Evolutionary conservation across 768 basidiomycete genomes (phyloP), one percentile per base, ranked within the genome.

Genomic region (Suillus spraguei): DNA sequence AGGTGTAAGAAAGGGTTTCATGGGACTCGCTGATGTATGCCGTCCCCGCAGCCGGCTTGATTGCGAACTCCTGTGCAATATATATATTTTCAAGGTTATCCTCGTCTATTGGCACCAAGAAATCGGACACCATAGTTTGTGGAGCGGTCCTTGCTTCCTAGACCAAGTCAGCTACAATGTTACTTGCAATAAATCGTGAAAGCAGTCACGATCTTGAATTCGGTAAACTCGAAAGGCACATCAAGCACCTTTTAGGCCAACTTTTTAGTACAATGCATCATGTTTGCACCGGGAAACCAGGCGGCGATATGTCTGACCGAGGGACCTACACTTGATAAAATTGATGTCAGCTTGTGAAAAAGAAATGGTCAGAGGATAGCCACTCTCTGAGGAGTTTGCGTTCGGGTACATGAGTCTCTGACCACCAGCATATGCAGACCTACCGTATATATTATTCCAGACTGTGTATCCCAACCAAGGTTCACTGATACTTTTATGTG

Each of bases 381-480:
- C 5, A 68, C 63, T 52, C 64, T 69, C 59, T 72, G 68, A n/a
- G 68, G 66, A 9, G 70, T 71, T 63, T 66, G n/a, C n/a, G n/a
- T n/a, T n/a, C n/a, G n/a, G n/a, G n/a, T n/a, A n/a, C n/a, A n/a
- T 59, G 10, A 74, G 22, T 24, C 11, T 16, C 22, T 39, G 5
- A 24, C 22, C 36, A 39, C 22, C 8, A 39, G 16, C 9, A 24
- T 24, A 24, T 39, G 38, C 14, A 56, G 24, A 65, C 74, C 6
- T 52, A 78, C 77, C 77, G 38, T 76, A 75, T 28, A 44, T 22
- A 54, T 68, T 64, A 41, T 68, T 68, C 77, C 77, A 78, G 32
- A 73, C 68, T 28, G 52, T 38, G 36, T 72, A 78, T 0, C 74
- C 72, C 55, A 76, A 22, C 77, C 76, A 78, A 13, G 75, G 74